Conservation (phyloP, 768 basidiomycete species). For the Hysterangium stoloniferum region DNA sequence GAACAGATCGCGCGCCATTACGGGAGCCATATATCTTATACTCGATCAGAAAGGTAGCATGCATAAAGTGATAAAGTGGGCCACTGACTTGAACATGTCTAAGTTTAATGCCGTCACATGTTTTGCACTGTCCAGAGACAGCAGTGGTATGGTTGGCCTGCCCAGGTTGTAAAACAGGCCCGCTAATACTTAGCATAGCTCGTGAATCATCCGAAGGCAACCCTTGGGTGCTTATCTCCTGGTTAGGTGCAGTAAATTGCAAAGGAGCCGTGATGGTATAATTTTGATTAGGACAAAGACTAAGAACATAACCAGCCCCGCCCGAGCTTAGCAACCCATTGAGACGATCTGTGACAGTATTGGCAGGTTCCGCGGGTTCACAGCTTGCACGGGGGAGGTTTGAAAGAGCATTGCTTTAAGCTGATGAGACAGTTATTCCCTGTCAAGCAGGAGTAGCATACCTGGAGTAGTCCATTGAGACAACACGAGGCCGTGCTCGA, state of each 20-base stretch:
- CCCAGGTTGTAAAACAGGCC: constrained; percentile 41
- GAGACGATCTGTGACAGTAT: constrained; percentile 55
- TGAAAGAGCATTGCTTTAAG: no score
- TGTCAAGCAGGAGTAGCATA: no score
- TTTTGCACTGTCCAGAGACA: constrained; percentile 54
- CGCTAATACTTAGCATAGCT: constrained; percentile 63
- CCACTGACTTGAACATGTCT: constrained; percentile 61
- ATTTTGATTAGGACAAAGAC: constrained; percentile 52
- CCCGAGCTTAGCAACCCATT: constrained; percentile 58
- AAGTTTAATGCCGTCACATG: constrained; percentile 52
- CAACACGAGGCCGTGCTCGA: no score
- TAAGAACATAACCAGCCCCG: constrained; percentile 57
- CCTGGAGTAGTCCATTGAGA: no score
- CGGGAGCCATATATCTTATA: constrained; percentile 68
- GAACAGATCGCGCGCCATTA: constrained; percentile 39
- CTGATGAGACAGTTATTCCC: no score
- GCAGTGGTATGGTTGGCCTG: constrained; percentile 67
- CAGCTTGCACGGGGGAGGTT: constrained; percentile 26
- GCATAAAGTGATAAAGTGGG: not conserved
- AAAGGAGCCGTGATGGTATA: constrained; percentile 65
- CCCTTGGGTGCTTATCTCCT: constrained; percentile 77
- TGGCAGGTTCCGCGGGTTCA: constrained; percentile 39
- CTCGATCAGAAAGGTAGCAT: constrained; percentile 2
- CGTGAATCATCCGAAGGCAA: constrained; percentile 62
- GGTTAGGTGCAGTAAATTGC: constrained; percentile 53